A percentile compares a stretch with the other conserved stretches of the same genome.
Conservation (phyloP, 768 basidiomycete species). For the Hygrophoropsis aurantiaca region DNA sequence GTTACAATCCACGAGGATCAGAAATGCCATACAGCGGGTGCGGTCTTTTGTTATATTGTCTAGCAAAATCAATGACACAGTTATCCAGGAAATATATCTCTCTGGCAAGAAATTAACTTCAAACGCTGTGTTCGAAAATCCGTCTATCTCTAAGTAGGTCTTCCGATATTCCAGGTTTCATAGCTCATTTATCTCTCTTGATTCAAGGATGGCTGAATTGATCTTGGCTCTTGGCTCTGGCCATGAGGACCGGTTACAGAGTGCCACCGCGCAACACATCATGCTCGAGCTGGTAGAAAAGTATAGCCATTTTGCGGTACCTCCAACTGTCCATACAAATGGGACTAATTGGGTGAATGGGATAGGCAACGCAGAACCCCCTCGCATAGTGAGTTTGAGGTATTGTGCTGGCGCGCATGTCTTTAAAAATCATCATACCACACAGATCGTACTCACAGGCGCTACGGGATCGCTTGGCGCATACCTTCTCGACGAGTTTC, state of each 20-base stretch:
- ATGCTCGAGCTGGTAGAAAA: constrained; percentile 50
- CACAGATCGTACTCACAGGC: constrained; percentile 44
- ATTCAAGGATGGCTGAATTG: constrained; percentile 38
- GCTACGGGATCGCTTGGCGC: constrained; percentile 56
- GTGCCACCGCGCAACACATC: constrained; percentile 30
- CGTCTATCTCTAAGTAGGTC: constrained; percentile 35
- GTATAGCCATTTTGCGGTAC: constrained; percentile 22
- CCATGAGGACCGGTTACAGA: constrained; percentile 13
- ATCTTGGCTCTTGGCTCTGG: constrained; percentile 37
- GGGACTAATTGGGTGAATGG: constrained; percentile 10
- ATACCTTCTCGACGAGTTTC: constrained; percentile 47
- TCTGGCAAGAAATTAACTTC: constrained; percentile 18
- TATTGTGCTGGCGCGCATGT: constrained; percentile 4
- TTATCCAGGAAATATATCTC: constrained; percentile 14
- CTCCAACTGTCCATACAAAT: neutral
- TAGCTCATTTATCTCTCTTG: neutral
- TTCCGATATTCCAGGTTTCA: neutral
- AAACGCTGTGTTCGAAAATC: constrained; percentile 50
- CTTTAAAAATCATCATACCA: neutral
- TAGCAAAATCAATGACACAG: constrained; percentile 20
- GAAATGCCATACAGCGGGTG: constrained; percentile 47
- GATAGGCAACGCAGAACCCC: constrained; percentile 2
- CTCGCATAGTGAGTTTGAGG: constrained; percentile 13
- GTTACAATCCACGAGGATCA: constrained; percentile 49
- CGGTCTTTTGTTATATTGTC: constrained; percentile 24